Percentiles rank a stretch among this genome's conserved stretches.
Conservation (phyloP, 2,329 filamentous ascomycete genomes). For the Diplodia mutila region DNA sequence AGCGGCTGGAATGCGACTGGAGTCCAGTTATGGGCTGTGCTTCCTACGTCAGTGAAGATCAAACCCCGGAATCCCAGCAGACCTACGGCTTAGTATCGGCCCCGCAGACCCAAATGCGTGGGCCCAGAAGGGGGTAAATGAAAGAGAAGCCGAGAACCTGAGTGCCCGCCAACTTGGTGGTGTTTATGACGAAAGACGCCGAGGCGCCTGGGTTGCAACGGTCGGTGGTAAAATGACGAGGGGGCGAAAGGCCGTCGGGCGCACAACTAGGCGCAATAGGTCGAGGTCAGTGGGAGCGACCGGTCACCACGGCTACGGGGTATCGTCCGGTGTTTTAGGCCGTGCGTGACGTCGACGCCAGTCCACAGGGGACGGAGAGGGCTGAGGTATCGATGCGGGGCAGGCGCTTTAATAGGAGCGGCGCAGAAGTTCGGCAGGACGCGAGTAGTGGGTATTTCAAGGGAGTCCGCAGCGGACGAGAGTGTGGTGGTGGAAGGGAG, state of each 20-base stretch:
- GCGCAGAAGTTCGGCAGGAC: background rate
- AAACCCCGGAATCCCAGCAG: no score
- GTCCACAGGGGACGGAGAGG: constrained; percentile 5
- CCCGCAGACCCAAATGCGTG: constrained; percentile 93
- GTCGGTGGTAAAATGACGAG: background rate
- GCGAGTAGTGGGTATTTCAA: background rate
- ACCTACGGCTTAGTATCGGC: constrained; percentile 82
- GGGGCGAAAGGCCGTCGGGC: background rate
- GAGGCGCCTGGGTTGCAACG: constrained; percentile 40
- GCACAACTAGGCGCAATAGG: constrained; percentile 2
- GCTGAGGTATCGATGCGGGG: constrained; percentile 3
- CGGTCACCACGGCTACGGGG: constrained; percentile 19
- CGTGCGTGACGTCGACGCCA: constrained; percentile 21
- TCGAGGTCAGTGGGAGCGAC: constrained; percentile 11
- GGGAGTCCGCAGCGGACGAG: constrained; percentile 1
- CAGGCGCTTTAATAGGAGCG: background rate
- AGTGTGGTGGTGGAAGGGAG: constrained; percentile 2
- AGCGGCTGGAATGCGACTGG: constrained; percentile 35
- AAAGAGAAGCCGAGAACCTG: constrained; percentile 71
- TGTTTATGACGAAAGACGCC: constrained; percentile 50
- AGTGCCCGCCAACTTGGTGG: constrained; percentile 94
- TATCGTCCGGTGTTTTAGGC: constrained; percentile 6
- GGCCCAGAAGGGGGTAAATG: constrained; percentile 88
- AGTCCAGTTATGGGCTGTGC: constrained; percentile 74
- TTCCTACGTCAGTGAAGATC: background rate